Evolutionary conservation across 2,329 filamentous ascomycete genomes (phyloP).

Genomic region (Sordariomycetes sp.): DNA sequence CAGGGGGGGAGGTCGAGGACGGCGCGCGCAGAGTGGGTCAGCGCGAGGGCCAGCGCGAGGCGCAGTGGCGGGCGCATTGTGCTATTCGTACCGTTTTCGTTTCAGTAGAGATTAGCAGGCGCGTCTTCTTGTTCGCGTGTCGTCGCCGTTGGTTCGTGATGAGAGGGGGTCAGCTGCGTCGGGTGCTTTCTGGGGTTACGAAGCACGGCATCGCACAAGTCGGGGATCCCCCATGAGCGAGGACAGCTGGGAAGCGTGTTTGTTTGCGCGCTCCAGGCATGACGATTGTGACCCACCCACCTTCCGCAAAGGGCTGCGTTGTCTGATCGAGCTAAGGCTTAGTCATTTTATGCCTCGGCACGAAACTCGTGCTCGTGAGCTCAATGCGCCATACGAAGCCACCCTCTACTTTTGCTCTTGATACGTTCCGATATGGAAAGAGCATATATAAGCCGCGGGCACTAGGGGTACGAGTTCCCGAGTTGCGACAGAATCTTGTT

Average conservation of each 20-base stretch:
- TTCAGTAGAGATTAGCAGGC: too few species aligned
- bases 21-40: background rate
- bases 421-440: background rate
- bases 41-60: background rate
- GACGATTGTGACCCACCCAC: background rate
- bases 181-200: too few species aligned
- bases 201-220: too few species aligned
- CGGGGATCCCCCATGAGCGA: too few species aligned
- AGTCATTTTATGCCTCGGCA: background rate
- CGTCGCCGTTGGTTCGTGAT: too few species aligned
- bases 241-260: background rate
- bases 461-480: too few species aligned
- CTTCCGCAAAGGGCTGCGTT: background rate
- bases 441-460: too few species aligned
- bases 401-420: background rate
- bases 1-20: constrained; percentile 6
- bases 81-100: background rate
- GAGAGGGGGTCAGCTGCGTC: too few species aligned
- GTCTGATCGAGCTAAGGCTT: background rate
- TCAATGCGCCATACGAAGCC: background rate
- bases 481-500: background rate
- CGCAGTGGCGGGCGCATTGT: constrained; percentile 32
- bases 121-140: too few species aligned
- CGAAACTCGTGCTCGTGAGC: background rate
- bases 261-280: background rate